Evolutionary conservation across 2,329 filamentous ascomycete genomes (phyloP), one percentile per base, ranked within the genome.

Genomic region (Diaporthe sp.): DNA sequence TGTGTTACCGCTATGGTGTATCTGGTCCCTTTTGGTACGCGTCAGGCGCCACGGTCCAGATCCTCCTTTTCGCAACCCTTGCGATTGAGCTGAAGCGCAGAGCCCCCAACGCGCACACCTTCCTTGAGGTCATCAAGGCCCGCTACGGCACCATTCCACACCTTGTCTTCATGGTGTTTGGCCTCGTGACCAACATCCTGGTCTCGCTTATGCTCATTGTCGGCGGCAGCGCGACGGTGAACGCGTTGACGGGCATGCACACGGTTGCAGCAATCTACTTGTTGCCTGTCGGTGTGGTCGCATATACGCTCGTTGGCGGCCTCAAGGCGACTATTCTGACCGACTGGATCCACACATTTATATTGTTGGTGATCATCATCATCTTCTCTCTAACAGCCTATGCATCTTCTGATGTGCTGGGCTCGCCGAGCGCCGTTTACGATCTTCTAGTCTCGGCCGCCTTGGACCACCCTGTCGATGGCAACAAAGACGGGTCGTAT

Each of bases 201-300:
- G 95, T 98, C 42, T 96, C 95, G 1, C 92, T 95, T 65, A 97
- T 97, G 95, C 86, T 98, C 70, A 90, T 98, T 77, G 95, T 95
- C 31, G 95, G 96, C 76, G 95, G 95, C 60, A 92, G 53, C 15
- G 93, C 94, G 8, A 95, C 96, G 0, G 90, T 94, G 78, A 90
- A 86, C 60, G 89, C 92, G 15, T 85, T 96, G 71, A 95, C 93
- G 1, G 94, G 94, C 39, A 92, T 96, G 82, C 90, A 91, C 49
- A 95, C 93, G 17, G 92, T 93, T 15, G 95, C 95, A 1, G 95
- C 94, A 75, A 97, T 94, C 81, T 97, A 95, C 85, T 86, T 98
- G 58, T 87, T 98, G 3, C 95, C 95, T 0, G 86, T 97, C 9
- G 94, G 94, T 78, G 94, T 98, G 39, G 91, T 96, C 3, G 86